phyloP scores from a whole-genome alignment of 805 yeast species.

The Monosporozyma yasuniensis region DNA sequence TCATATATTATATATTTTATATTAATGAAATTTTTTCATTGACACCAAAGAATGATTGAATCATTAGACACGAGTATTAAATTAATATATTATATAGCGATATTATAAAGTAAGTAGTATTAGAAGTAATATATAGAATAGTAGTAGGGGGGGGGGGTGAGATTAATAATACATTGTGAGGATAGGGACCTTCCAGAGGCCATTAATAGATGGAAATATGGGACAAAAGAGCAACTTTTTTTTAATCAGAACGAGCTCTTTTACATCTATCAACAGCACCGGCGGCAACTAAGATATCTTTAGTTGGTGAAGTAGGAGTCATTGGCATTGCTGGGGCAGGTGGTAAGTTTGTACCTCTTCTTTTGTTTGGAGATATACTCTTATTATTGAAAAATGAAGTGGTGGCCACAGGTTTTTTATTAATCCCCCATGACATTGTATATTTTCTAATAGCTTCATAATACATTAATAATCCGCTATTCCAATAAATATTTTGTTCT shows the following conservation, averaged over 20 bases:
- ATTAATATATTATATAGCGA: background rate
- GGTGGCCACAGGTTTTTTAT: background rate
- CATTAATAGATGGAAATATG: background rate
- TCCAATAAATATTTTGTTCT: constrained; percentile 19
- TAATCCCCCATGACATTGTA: constrained; percentile 12
- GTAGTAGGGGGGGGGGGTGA: background rate
- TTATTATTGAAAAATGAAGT: background rate
- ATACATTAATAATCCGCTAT: constrained; percentile 18
- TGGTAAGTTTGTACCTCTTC: background rate
- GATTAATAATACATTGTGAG: background rate
- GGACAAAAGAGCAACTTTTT: background rate
- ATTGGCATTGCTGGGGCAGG: background rate
- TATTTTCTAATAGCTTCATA: constrained; percentile 16
- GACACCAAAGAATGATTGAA: background rate
- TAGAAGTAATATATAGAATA: background rate
- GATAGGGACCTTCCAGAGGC: background rate
- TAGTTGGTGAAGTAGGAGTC: background rate
- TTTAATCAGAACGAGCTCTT: constrained; percentile 12
- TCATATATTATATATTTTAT: background rate
- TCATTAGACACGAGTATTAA: background rate
- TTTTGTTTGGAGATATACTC: background rate
- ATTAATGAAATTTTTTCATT: background rate
- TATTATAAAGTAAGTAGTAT: background rate
- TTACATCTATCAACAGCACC: constrained; percentile 5
- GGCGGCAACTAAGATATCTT: background rate